Evolutionary conservation across 1,284 basidiomycete species (phyloP), one percentile per base, ranked within the genome.

Genomic region (Bothia castanella): DNA sequence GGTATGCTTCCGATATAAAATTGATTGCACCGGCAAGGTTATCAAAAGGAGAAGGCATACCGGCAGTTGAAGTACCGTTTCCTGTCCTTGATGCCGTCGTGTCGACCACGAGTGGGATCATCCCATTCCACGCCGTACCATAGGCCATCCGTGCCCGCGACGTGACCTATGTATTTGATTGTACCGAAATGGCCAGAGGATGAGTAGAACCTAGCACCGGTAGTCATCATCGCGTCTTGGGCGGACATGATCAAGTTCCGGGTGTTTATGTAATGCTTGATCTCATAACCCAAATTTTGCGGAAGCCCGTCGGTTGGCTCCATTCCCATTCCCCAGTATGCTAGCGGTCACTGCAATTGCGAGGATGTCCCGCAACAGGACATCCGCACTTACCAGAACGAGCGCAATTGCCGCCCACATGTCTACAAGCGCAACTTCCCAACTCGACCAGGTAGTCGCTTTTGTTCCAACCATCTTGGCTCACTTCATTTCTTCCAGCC

Each of bases 51-150:
- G 44, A 45, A 47, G 45, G 47, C 83, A 74, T 70, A 91, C 90
- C 78, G 70, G 71, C 87, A 89, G 42, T 70, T 64, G 66, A 98
- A 99, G 69, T 97, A 95, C 31, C 75, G 76, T 49, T 74, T 79
- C 31, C 84, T 89, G 57, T 90, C 83, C 66, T 89, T 90, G 49
- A 75, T 67, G 12, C 96, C 96, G 58, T 87, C 82, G 66, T 98
- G 94, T 69, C 89, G 96, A 23, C 95, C 95, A 46, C 90, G 78
- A 1, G 66, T 53, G 6, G 85, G 76, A 62, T 93, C 85, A 62
- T 99, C 96, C 91, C 95, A 99, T 72, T 98, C 95, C 45, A 98
- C 79, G 13, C 96, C 96, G 5, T 95, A 78, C 95, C 96, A 99
- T 14, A 70, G 59, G 11, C 88, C 90, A 9, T 69, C 64, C 0